Conservation (phyloP, 1,139 yeast genomes). For the Scheffersomyces segobiensis region DNA sequence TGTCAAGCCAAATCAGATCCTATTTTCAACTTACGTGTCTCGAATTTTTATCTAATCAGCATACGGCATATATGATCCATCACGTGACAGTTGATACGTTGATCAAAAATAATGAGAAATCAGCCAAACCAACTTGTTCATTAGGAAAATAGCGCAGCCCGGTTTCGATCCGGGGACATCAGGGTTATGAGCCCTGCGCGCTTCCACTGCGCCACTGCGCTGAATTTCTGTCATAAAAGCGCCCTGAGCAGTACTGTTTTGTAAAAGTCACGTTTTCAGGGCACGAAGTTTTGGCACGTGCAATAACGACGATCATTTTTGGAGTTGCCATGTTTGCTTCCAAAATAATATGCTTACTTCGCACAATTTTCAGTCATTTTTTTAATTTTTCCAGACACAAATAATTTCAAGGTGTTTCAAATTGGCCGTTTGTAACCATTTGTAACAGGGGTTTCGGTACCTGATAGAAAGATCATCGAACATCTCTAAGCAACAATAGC, state of each 20-base stretch:
- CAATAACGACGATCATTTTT: too few relatives aligned
- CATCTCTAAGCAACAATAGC: background rate
- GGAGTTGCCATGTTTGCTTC: background rate
- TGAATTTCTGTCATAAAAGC: constrained; percentile 6
- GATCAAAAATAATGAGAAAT: background rate
- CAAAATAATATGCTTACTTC: background rate
- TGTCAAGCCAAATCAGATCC: background rate
- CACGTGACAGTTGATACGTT: background rate
- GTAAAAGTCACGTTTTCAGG: background rate
- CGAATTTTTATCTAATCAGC: background rate
- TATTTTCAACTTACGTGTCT: constrained; percentile 1
- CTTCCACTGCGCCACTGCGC: constrained; percentile 99
- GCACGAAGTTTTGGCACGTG: background rate
- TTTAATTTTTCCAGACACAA: background rate
- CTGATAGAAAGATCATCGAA: background rate
- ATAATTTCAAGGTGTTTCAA: background rate
- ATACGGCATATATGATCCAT: background rate
- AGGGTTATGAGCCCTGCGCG: constrained; percentile 99
- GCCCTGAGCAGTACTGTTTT: background rate
- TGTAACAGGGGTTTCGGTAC: background rate
- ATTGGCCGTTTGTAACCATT: background rate
- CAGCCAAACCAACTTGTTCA: background rate
- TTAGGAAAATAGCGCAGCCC: constrained; percentile 74
- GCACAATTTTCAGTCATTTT: background rate
- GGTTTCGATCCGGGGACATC: constrained; percentile 99